Evolutionary conservation across 805 yeast genomes (phyloP), one percentile per base, ranked within the genome.

Genomic region (Zygosaccharomyces siamensis): DNA sequence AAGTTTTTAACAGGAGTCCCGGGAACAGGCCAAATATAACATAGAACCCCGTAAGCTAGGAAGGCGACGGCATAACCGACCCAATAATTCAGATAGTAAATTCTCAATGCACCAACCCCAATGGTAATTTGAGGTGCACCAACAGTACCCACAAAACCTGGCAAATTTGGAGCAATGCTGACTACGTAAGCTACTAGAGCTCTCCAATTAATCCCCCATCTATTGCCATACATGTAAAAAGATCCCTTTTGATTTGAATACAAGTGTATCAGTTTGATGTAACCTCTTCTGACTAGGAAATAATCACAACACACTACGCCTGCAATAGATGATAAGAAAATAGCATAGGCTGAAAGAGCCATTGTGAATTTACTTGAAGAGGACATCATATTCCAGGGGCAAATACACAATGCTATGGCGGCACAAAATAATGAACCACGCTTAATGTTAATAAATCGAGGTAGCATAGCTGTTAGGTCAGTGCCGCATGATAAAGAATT

Each of bases 331-430:
- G 89, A 84, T 47, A 87, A 71, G 75, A 87, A 87, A 39, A 86
- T 83, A 0, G 92, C 74, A 63, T 86, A 87, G 0, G 93, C 90
- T 32, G 86, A 77, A 44, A 87, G 69, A 58, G 86, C 86, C 11
- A 86, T 80, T 18, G 89, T 81, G 70, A 86, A 87, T 66, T 75
- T 80, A 43, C 78, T 77, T 0, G 89, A 80, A 20, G 82, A 73
- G 4, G 81, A 69, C 60, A 79, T 71, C 63, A 83, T 74, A 57
- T 85, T 76, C 95, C 95, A 87, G 27, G 95, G 95, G 60, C 89
- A 83, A 53, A 84, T 81, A 47, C 79, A 76, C 51, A 81, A 71
- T 1, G 86, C 88, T 48, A 86, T 66, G 4, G 72, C 67, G 1
- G 89, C 88, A 69, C 90, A 84, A 40, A 88, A 66, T 61, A 84